Percentiles rank a stretch among this genome's conserved stretches.
phyloP scores from a whole-genome alignment of 1,284 basidiomycete species.

The Macrocystidia cucumis region DNA sequence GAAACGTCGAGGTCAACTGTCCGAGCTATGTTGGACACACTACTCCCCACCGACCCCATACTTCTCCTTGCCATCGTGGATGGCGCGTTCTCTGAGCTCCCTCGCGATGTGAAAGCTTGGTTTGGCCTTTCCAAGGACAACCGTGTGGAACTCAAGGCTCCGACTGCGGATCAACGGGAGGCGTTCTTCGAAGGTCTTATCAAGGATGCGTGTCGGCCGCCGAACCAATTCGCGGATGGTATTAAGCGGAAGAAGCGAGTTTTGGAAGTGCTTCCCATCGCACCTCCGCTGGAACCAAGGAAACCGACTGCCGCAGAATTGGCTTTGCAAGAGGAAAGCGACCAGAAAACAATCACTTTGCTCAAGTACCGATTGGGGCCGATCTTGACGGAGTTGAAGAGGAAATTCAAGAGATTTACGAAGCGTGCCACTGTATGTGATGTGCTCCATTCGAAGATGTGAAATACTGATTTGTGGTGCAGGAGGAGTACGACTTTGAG shows the following conservation, averaged over 20 bases:
- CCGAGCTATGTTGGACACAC: conserved; percentile 84
- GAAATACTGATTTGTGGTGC: conserved; percentile 2
- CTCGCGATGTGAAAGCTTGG: conserved; percentile 84
- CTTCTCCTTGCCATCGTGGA: conserved; percentile 88
- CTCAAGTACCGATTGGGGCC: conserved; percentile 85
- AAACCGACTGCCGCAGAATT: conserved; percentile 82
- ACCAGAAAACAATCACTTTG: conserved; percentile 73
- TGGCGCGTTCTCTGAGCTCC: conserved; percentile 63
- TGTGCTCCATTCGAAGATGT: conserved; percentile 4
- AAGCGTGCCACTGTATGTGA: conserved; percentile 70
- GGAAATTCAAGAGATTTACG: conserved; percentile 90
- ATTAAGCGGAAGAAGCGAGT: conserved; percentile 79
- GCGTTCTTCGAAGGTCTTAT: conserved; percentile 77
- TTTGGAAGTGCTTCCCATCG: conserved; percentile 82
- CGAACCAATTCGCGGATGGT: conserved; percentile 89
- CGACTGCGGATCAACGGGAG: conserved; percentile 50
- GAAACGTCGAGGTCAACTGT: conserved; percentile 85
- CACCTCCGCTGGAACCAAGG: conserved; percentile 84
- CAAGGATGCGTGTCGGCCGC: conserved; percentile 63
- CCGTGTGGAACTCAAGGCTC: conserved; percentile 55
- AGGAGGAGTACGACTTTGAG: conserved; percentile 73
- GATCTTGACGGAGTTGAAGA: conserved; percentile 83
- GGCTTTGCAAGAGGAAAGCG: conserved; percentile 77
- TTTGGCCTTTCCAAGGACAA: conserved; percentile 81
- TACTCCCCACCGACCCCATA: conserved; percentile 88